These are phyloP conservation scores for Teunomyces lycoperdinae DNA, from an alignment of 805 yeast genomes.

Conservation along the genomic window DNA sequence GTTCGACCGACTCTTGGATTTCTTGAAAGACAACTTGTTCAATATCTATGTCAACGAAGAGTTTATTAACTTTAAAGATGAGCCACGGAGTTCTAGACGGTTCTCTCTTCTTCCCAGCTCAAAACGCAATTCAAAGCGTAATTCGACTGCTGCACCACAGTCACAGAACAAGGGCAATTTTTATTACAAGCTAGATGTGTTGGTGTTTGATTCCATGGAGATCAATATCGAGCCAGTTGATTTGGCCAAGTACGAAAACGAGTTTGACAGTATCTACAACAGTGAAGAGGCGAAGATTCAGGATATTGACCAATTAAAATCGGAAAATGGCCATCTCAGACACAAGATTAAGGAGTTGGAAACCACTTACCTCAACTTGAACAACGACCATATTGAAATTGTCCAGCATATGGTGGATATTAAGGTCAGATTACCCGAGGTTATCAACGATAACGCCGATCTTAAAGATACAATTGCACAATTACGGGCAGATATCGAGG, in stretches of 20 bases:
- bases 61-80: constrained; percentile 19
- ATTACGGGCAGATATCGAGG: constrained; percentile 30
- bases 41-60: constrained; percentile 56
- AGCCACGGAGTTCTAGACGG: constrained; percentile 12
- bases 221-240: constrained; percentile 72
- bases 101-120: constrained; percentile 25
- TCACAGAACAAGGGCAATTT: constrained; percentile 5
- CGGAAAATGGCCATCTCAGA: constrained; percentile 68
- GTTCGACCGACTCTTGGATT: constrained; percentile 76
- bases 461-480: constrained; percentile 44
- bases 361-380: constrained; percentile 62
- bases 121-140: constrained; percentile 17
- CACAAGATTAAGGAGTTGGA: constrained; percentile 74
- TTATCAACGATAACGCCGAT: constrained; percentile 71
- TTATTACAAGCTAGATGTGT: constrained; percentile 63
- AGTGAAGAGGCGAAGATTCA: constrained; percentile 62
- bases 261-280: constrained; percentile 70
- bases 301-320: constrained; percentile 57
- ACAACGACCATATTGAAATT: constrained; percentile 78
- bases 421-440: constrained; percentile 69
- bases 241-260: constrained; percentile 66
- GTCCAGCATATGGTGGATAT: constrained; percentile 86
- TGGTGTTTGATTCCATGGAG: constrained; percentile 76
- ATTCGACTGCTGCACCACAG: constrained; percentile 10
- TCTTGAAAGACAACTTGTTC: constrained; percentile 76